These are phyloP conservation scores for Spathaspora sp. DNA, from an alignment of 1,139 yeast species.

Conservation along the genomic window DNA sequence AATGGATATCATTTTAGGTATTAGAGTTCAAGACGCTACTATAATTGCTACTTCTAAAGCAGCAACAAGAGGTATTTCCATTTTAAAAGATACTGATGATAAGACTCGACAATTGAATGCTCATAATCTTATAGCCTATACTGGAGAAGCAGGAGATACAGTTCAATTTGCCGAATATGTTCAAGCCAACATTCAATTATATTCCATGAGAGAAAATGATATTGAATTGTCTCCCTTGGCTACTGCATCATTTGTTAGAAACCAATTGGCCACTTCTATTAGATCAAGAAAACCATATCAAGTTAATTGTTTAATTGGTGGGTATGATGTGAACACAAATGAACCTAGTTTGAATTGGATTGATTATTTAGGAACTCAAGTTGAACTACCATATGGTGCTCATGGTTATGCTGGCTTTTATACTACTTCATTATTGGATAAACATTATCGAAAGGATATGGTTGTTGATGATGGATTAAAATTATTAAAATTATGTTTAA, in stretches of 20 bases:
- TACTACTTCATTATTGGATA: slow-evolving; percentile 85
- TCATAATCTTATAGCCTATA: slow-evolving; percentile 81
- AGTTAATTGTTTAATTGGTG: slow-evolving; percentile 85
- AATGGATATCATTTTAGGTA: slow-evolving; percentile 91
- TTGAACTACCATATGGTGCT: slow-evolving; percentile 82
- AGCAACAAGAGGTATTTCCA: slow-evolving; percentile 89
- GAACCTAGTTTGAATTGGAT: slow-evolving; percentile 82
- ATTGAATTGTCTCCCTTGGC: slow-evolving; percentile 81
- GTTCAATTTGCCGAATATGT: slow-evolving; percentile 94
- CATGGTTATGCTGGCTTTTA: slow-evolving; percentile 93
- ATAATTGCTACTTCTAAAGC: slow-evolving; percentile 92
- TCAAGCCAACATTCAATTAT: slow-evolving; percentile 88
- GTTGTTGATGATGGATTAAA: slow-evolving; percentile 75
- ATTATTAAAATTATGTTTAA: slow-evolving; percentile 69
- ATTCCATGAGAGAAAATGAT: slow-evolving; percentile 80
- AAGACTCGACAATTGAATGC: slow-evolving; percentile 78
- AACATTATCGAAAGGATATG: slow-evolving; percentile 82
- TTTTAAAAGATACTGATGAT: slow-evolving; percentile 82
- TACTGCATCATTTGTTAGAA: slow-evolving; percentile 85
- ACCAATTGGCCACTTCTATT: slow-evolving; percentile 80
- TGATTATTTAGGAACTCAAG: slow-evolving; percentile 92
- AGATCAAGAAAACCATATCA: slow-evolving; percentile 93
- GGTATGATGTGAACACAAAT: slow-evolving; percentile 64
- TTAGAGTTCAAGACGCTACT: slow-evolving; percentile 77
- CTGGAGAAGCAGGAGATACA: slow-evolving; percentile 97